phyloP scores from a whole-genome alignment of 768 basidiomycete species.

The Amanita exitialis region DNA sequence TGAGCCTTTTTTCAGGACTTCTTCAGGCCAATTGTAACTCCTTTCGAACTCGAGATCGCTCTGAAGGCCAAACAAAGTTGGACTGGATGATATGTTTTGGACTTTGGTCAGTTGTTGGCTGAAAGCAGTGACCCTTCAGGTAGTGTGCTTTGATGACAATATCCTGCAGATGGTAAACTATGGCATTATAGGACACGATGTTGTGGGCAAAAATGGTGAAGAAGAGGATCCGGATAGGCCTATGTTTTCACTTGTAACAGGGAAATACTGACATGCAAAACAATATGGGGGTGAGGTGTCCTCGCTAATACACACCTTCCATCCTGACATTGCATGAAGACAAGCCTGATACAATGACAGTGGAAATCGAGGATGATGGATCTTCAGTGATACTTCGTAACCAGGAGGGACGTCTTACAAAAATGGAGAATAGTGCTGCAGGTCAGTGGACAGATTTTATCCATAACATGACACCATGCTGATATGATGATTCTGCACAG shows the following conservation, averaged over 20 bases:
- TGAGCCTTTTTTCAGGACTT: slow-evolving; percentile 55
- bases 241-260: slow-evolving; percentile 78
- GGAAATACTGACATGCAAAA: slow-evolving; percentile 73
- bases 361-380: slow-evolving; percentile 10
- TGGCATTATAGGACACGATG: not conserved
- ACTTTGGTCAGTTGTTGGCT: slow-evolving; percentile 54
- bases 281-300: slow-evolving; percentile 37
- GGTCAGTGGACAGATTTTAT: slow-evolving; percentile 28
- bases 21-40: slow-evolving; percentile 83
- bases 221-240: slow-evolving; percentile 62
- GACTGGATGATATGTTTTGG: slow-evolving; percentile 72
- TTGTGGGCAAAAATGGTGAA: slow-evolving; percentile 13
- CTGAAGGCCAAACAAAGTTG: slow-evolving; percentile 60
- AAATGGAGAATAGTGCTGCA: slow-evolving; percentile 57
- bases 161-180: not conserved
- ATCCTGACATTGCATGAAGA: not conserved
- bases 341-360: not conserved
- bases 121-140: slow-evolving; percentile 10
- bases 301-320: not conserved
- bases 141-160: not conserved
- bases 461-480: not conserved
- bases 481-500: slow-evolving; percentile 22
- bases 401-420: slow-evolving; percentile 48
- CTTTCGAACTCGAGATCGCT: slow-evolving; percentile 82
- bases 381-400: slow-evolving; percentile 46